Evolutionary conservation across 495 filamentous ascomycete species (phyloP), one percentile per base, ranked within the genome.

Genomic region (Penicillium maclennaniae): DNA sequence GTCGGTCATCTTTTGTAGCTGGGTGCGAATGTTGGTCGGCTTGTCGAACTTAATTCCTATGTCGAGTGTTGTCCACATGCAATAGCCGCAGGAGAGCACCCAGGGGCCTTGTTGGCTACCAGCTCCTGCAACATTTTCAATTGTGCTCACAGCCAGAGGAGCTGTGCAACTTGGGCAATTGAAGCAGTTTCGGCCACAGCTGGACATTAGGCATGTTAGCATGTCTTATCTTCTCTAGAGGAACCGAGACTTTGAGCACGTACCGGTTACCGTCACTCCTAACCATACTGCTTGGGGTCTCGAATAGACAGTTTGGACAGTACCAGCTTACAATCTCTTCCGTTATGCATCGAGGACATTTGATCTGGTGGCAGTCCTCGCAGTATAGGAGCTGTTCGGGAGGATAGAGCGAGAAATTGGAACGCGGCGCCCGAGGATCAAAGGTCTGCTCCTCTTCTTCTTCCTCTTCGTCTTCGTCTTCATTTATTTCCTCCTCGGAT

Each of bases 341-440:
- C 20, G 85, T 77, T 17, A 91, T 89, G 64, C 93, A 98, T 67
- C 91, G 79, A 7, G 91, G 89, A 63, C 93, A 98, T 56, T 92
- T 86, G 49, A 98, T 92, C 71, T 95, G 85, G 57, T 93, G 89
- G 67, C 93, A 98, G 66, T 97, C 95, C 63, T 95, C 91, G 71
- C 93, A 98, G 70, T 91, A 97, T 10, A 96, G 79, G 7, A 98
- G 82, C 61, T 93, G 88, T 61, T 97, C 91, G n/a, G 96, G 82
- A 0, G 92, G 91, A 68, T 91, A 96, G 31, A 98, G 77, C 38
- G 88, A 88, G 74, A 87, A 96, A 65, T 88, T 92, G 31, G 92
- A 85, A 6, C 95, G 83, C 2, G 88, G 82, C 27, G 85, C 84
- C 38, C 87, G 81, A 0, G 95, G 91, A 61, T 98, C 87, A 65